Conservation (phyloP, 768 basidiomycete genomes). For the Xerocomus brunneocitrinus region DNA sequence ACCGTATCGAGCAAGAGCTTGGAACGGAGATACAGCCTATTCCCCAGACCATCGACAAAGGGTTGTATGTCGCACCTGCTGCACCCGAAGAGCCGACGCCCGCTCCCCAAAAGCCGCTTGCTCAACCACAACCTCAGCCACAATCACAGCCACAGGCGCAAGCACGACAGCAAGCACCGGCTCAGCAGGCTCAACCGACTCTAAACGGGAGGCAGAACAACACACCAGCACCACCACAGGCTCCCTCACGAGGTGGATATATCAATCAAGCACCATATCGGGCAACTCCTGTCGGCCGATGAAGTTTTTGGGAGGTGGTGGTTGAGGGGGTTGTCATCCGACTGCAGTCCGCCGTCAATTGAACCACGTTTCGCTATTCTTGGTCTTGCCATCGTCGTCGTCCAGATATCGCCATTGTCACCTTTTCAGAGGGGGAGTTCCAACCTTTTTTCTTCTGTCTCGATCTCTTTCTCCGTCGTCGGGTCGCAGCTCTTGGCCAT, state of each 20-base stretch:
- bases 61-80: constrained; percentile 86
- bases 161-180: constrained; percentile 23
- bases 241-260: constrained; percentile 20
- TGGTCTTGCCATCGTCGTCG: constrained; percentile 10
- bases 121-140: constrained; percentile 34
- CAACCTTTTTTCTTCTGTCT: constrained; percentile 8
- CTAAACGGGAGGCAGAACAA: constrained; percentile 31
- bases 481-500: constrained; percentile 11
- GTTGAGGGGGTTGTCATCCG: constrained; percentile 3
- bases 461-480: constrained; percentile 8
- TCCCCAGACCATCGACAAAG: constrained; percentile 85
- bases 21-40: constrained; percentile 98
- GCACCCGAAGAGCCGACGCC: constrained; percentile 41
- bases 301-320: constrained; percentile 5
- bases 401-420: constrained; percentile 11
- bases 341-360: constrained; percentile 9
- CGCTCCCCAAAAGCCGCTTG: constrained; percentile 38
- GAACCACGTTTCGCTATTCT: constrained; percentile 15
- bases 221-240: constrained; percentile 19
- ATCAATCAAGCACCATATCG: constrained; percentile 25
- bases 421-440: constrained; percentile 9
- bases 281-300: constrained; percentile 27
- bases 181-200: constrained; percentile 20
- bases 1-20: constrained; percentile 96
- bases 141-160: constrained; percentile 23